Base-by-base conservation (phyloP, 225 moss, liverwort and hornwort genomes). In the Physcomitrellopsis africana region DNA sequence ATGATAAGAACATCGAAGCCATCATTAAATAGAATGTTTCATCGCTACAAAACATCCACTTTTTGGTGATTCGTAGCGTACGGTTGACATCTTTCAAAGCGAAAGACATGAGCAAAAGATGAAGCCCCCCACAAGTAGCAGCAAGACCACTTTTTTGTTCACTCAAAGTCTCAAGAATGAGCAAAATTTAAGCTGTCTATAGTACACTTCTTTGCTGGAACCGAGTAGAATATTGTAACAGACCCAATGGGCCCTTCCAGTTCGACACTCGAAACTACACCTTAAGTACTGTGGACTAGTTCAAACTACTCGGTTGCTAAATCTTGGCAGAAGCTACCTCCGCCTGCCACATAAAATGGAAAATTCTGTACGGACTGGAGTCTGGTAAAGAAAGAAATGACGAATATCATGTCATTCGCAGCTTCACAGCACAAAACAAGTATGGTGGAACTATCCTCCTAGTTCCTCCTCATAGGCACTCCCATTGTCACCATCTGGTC, bases 401-500 rank as follows among this genome's bases (percentile, higher is more conserved):
- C 70, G 57, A 58, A 23, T 51, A 58, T 44, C 26, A 77, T 53
- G 64, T 60, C 69, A 65, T 60, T 73, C 20, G 64, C 47, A 73
- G 72, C 69, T 84, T 74, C 70, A 66, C 74, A 73, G 65, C 61
- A 29, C 60, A 70, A 60, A 63, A 47, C 18, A 51, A 49, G 57
- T 20, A 44, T 37, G 32, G 3, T 37, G 32, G 32, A 41, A 55
- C 17, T 6, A 32, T 42, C 47, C 47, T 52, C 4, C 69, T 74
- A 84, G 67, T 62, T 78, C 57, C 71, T 77, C 74, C 77, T 84
- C 67, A 67, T 84, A 37, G 81, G 81, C 41, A 74, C 43, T 60
- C 48, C 77, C 60, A 68, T 72, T 23, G 73, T 43, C 60, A 80
- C 77, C 79, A 87, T 75, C 79, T 87, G 87, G 61, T 84, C 84